phyloP scores from a whole-genome alignment of 169 alveolate species.

The Pseudocohnilembus persalinus region DNA sequence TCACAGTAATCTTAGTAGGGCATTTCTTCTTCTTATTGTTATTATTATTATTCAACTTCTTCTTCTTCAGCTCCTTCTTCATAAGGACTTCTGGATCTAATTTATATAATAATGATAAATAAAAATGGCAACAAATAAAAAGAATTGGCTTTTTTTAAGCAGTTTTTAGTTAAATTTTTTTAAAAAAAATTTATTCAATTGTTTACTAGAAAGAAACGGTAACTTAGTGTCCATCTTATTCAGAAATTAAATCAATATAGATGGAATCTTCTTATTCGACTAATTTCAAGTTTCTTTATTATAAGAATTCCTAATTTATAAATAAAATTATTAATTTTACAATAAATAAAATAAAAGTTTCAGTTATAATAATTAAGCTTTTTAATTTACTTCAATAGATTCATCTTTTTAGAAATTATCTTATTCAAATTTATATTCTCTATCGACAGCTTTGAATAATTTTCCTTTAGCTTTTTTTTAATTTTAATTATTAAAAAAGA shows the following conservation, averaged over 20 bases:
- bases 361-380: neutral
- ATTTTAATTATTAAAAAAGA: no score
- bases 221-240: constrained; percentile 22
- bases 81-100: constrained; percentile 38
- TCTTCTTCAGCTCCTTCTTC: constrained; percentile 36
- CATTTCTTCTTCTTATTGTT: constrained; percentile 26
- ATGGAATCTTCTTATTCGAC: constrained; percentile 23
- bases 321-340: neutral
- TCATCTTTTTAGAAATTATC: constrained; percentile 33
- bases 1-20: constrained; percentile 55
- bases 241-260: constrained; percentile 22
- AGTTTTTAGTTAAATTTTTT: no score
- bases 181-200: no score
- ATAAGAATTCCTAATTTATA: constrained; percentile 15
- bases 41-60: constrained; percentile 30
- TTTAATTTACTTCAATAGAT: constrained; percentile 16
- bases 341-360: no score
- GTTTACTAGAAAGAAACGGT: constrained; percentile 4
- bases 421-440: constrained; percentile 35
- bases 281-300: constrained; percentile 18
- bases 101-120: no score
- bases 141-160: no score
- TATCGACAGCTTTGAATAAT: constrained; percentile 33
- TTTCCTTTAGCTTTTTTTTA: constrained; percentile 24
- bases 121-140: no score